Conservation (phyloP, 805 yeast genomes). For the Debaryomyces prosopidis region DNA sequence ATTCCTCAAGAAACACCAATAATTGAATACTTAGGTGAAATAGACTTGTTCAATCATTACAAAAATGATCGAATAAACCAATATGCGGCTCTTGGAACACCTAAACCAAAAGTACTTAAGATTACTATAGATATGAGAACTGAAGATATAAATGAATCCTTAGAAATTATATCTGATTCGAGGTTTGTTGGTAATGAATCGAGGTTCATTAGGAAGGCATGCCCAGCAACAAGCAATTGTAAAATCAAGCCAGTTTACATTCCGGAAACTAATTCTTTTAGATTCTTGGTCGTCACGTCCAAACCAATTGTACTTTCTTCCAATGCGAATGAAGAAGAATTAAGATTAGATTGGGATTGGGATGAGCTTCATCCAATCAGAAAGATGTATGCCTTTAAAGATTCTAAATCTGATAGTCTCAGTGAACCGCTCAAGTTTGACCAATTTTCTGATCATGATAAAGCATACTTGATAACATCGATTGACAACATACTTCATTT, state of each 20-base stretch:
- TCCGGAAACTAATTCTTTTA: constrained; percentile 40
- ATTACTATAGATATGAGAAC: constrained; percentile 12
- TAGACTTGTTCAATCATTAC: constrained; percentile 66
- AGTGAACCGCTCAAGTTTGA: constrained; percentile 50
- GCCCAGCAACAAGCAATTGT: constrained; percentile 67
- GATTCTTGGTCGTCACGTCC: constrained; percentile 58
- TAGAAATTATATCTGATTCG: constrained; percentile 75
- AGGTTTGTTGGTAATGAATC: constrained; percentile 75
- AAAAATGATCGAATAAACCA: constrained; percentile 69
- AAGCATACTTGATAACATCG: constrained; percentile 56
- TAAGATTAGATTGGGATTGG: constrained; percentile 89
- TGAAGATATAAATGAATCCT: constrained; percentile 24
- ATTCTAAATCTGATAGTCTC: constrained; percentile 13
- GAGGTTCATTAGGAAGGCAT: constrained; percentile 72
- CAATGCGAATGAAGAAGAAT: constrained; percentile 50
- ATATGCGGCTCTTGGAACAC: constrained; percentile 72
- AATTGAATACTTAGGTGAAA: constrained; percentile 70
- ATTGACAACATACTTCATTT: constrained; percentile 62
- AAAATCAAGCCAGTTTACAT: constrained; percentile 51
- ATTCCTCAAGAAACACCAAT: constrained; percentile 52
- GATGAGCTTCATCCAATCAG: constrained; percentile 74
- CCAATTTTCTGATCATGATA: constrained; percentile 51
- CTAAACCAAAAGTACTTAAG: constrained; percentile 42
- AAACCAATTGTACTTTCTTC: constrained; percentile 45
- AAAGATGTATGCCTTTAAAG: constrained; percentile 38